Base-by-base conservation (phyloP, 176 grass and related monocot species). In the Oropetium thomaeum region DNA sequence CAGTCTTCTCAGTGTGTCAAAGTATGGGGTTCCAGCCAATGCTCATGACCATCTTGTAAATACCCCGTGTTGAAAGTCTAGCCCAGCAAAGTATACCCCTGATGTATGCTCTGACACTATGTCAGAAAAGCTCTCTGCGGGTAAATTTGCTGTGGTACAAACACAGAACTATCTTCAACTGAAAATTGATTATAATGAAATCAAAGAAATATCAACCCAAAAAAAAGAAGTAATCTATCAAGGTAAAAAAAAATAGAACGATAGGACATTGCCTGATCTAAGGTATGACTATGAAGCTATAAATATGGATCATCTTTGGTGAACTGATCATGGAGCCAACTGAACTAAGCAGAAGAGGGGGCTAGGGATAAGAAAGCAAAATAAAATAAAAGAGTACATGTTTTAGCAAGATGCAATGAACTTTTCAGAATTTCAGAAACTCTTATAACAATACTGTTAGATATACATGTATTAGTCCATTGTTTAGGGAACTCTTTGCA, bases 1-100 rank as follows among this genome's bases (percentile, higher is more conserved):
- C 82, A 37, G 91, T 94, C 85, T 98, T 98, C 83, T 98, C 84
- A 11, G 89, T 90, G 71, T 98, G 62, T 95, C 86, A 22, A 98
- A 98, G 83, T 94, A 98, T 28, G 91, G n/a, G 91, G 84, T 98
- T 98, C 96, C 96, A 99, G 58, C 96, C 96, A 60, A 99, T 90
- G 69, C 91, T 99, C 91, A 99, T 99, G 77, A 90, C 96, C 96
- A 95, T 99, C 76, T 95, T 95, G 74, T 84, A 99, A 73, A 90
- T 55, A 65, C 96, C 91, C 69, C 59, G 84, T 17, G n/a, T 79
- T 66, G 91, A 79, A 84, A 95, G 81, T 44, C 77, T 69, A 73
- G 87, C 96, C 96, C 96, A 99, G 67, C 96, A 77, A 99, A 99
- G 74, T 92, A 99, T 47, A 99, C 91, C 49, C 96, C 91, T 32